These are phyloP conservation scores for Fusarium guadeloupense DNA, from an alignment of 2,329 filamentous ascomycete genomes.

Conservation along the genomic window DNA sequence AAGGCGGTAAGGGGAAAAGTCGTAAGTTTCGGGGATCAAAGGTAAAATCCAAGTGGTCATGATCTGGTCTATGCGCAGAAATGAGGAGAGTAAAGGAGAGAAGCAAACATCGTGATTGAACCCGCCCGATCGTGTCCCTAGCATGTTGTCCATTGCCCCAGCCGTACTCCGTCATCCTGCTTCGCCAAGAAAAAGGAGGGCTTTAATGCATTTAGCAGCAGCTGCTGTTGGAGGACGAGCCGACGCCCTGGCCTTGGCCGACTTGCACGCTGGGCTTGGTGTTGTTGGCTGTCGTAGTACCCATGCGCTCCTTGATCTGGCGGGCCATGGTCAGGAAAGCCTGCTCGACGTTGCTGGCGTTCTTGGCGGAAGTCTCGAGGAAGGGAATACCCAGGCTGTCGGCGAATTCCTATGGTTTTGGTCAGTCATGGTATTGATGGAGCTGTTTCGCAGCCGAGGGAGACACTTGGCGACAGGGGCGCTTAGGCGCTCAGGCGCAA, in stretches of 20 bases:
- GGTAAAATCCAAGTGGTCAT: constrained; percentile 48
- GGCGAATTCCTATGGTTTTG: constrained; percentile 81
- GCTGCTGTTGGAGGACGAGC: constrained; percentile 82
- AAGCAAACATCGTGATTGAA: constrained; percentile 45
- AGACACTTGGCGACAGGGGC: constrained; percentile 14
- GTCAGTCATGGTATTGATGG: constrained; percentile 31
- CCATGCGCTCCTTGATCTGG: constrained; percentile 99
- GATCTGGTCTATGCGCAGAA: constrained; percentile 51
- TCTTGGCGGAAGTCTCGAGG: constrained; percentile 99
- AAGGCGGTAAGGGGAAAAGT: constrained; percentile 19
- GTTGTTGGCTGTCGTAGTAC: constrained; percentile 93
- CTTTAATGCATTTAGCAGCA: constrained; percentile 77
- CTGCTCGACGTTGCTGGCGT: constrained; percentile 99
- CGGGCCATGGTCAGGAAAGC: constrained; percentile 99
- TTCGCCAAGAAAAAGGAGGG: constrained; percentile 38
- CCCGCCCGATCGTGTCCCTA: constrained; percentile 45
- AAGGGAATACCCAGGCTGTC: constrained; percentile 99
- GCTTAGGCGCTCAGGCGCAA: constrained; percentile 12
- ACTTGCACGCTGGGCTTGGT: constrained; percentile 99
- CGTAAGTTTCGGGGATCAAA: constrained; percentile 30
- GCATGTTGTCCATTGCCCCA: constrained; percentile 38
- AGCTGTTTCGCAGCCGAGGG: constrained; percentile 7
- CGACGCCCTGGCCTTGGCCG: constrained; percentile 91
- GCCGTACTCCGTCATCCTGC: constrained; percentile 43
- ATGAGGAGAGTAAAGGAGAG: constrained; percentile 37